Evolutionary conservation across 768 basidiomycete genomes (phyloP).

Genomic region (Antrodiella citrinella): DNA sequence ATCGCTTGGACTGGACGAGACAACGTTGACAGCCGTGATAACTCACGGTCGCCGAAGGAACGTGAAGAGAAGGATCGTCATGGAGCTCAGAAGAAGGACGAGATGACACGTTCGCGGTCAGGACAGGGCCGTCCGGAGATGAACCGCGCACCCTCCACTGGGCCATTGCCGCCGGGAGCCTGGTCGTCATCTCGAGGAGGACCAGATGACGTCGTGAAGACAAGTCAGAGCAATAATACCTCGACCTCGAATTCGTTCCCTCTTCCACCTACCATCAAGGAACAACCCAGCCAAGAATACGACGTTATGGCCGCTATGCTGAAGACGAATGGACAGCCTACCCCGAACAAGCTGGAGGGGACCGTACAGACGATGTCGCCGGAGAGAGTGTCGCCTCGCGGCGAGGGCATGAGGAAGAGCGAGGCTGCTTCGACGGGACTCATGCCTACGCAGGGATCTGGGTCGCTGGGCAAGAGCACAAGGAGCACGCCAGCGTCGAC

Average conservation of each 20-base stretch:
- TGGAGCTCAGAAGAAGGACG: no score
- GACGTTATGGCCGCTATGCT: not conserved
- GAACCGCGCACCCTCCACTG: slow-evolving; percentile 12
- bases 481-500: not conserved
- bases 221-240: no score
- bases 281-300: slow-evolving; percentile 18
- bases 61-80: no score
- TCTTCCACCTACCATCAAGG: slow-evolving; percentile 18
- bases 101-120: no score
- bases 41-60: no score
- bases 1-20: slow-evolving; percentile 56
- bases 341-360: not conserved
- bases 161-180: slow-evolving; percentile 41
- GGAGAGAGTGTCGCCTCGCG: slow-evolving; percentile 36
- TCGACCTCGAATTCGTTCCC: no score
- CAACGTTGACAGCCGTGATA: no score
- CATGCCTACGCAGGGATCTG: no score
- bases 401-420: slow-evolving; percentile 44
- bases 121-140: no score
- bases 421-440: slow-evolving; percentile 50
- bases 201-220: slow-evolving; percentile 19
- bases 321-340: not conserved
- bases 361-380: slow-evolving; percentile 35
- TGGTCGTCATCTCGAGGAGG: slow-evolving; percentile 49
- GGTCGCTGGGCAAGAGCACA: not conserved